A percentile compares a stretch with the other conserved stretches of the same genome.
These are phyloP conservation scores for Cryptococcus sp. DNA, from an alignment of 1,284 basidiomycete species.

Conservation along the genomic window DNA sequence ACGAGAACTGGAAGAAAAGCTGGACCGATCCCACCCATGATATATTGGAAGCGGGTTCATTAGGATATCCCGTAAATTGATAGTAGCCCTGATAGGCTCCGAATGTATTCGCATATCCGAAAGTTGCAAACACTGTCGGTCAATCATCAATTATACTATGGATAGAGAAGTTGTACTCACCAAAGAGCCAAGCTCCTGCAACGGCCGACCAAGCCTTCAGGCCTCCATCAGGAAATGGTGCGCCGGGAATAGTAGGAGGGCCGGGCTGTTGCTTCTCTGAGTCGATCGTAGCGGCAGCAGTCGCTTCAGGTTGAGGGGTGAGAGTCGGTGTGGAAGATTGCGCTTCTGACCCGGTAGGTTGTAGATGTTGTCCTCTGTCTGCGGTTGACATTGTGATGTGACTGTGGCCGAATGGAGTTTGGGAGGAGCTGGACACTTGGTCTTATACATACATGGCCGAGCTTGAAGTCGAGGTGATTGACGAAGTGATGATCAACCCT, in stretches of 20 bases:
- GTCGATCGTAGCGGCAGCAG: not conserved
- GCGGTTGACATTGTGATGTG: not conserved
- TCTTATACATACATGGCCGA: not conserved
- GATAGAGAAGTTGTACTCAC: slow-evolving; percentile 4
- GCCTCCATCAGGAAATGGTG: slow-evolving; percentile 17
- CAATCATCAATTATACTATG: not conserved
- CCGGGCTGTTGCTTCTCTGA: not conserved
- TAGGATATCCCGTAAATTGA: slow-evolving; percentile 16
- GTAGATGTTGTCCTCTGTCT: not conserved
- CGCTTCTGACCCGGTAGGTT: not conserved
- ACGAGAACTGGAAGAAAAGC: slow-evolving; percentile 52
- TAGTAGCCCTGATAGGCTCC: slow-evolving; percentile 29
- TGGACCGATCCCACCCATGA: slow-evolving; percentile 71
- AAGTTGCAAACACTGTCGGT: slow-evolving; percentile 12
- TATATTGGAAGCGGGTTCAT: slow-evolving; percentile 21
- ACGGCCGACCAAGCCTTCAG: slow-evolving; percentile 15
- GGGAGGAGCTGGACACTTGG: not conserved
- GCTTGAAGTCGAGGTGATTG: not conserved
- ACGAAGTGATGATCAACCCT: not conserved
- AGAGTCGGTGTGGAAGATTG: not conserved
- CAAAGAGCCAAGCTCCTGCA: slow-evolving; percentile 13
- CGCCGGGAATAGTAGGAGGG: not conserved
- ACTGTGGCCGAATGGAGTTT: not conserved
- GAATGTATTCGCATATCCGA: slow-evolving; percentile 26
- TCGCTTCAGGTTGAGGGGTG: too few species aligned